Evolutionary conservation across 75 land plant species (phyloP).

Genomic region (Cupressus sempervirens): DNA sequence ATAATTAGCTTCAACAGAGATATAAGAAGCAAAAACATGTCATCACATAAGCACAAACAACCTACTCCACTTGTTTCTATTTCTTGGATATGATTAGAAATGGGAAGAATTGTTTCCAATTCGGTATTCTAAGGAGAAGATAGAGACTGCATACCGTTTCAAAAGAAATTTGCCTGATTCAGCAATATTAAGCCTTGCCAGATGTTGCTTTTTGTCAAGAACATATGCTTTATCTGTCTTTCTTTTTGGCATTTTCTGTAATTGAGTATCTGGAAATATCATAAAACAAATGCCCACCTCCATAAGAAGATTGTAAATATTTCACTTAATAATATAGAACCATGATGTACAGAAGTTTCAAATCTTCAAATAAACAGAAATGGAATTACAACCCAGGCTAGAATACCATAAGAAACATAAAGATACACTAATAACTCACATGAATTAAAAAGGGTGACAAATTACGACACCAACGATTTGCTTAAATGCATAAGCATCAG

Average conservation of each 20-base stretch:
- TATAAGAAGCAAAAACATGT: neutral
- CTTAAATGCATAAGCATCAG: neutral
- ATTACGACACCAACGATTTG: too few species aligned
- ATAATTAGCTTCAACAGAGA: neutral
- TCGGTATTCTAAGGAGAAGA: neutral
- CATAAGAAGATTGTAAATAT: neutral
- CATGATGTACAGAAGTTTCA: neutral
- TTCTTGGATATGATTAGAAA: neutral
- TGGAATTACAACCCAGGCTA: neutral
- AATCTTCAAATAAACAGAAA: neutral
- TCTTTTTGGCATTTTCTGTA: constrained; percentile 98
- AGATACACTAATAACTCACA: neutral
- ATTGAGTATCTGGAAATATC: constrained; percentile 73
- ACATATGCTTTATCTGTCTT: constrained; percentile 94
- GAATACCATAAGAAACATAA: neutral
- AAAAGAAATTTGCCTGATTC: constrained; percentile 91
- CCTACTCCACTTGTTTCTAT: neutral
- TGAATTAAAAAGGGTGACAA: neutral
- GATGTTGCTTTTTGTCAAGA: constrained; percentile 77
- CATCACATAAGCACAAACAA: neutral
- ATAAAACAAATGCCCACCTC: constrained; percentile 1
- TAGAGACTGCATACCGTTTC: constrained; percentile 53
- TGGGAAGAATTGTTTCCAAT: neutral
- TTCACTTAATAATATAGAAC: neutral
- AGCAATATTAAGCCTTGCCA: constrained; percentile 67